Evolutionary conservation across 2,329 filamentous ascomycete genomes (phyloP), one percentile per base, ranked within the genome.

Genomic region (Fulvia fulva): DNA sequence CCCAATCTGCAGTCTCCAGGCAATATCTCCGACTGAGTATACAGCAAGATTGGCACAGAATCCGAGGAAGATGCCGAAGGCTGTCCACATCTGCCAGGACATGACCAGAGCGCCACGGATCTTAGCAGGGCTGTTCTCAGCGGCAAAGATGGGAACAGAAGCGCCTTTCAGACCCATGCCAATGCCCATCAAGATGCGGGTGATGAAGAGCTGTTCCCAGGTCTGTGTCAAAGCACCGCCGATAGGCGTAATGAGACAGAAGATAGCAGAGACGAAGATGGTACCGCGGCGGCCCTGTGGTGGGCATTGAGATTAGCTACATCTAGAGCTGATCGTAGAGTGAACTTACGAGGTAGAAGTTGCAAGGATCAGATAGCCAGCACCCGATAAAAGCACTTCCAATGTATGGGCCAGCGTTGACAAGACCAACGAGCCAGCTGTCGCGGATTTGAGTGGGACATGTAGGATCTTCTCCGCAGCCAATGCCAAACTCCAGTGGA

Each of bases 161-260:
- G 73, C 69, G 55, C 73, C 75, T 61, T 79, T 78, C 11, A 75
- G 62, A 25, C 76, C 77, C 75, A 79, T 78, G 22, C 77, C 76
- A 12, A 77, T 71, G 16, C 75, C 74, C 51, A 73, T 67, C 7
- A 74, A 59, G 12, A 74, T 26, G 30, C 77, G 73, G 58, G 71
- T 74, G 32, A 67, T 69, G 11, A 75, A 68, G 2, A 79, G 70
- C 59, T 77, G 65, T 16, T 68, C 63, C 77, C 77, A 89, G 34
- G 73, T 82, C 62, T 86, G 83, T 8, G 79, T 78, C 16, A 83
- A 66, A 0, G 80, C 88, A 54, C 82, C 85, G n/a, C 86, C 87
- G 61, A 91, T 83, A 1, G 87, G 84, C 1, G 87, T 80, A 69
- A 88, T 80, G 28, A 90, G 76, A 68, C 83, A 87, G 69, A 88